Evolutionary conservation across 192 early-diverging fungal genomes (phyloP).

Genomic region (Linnemannia schmuckeri): DNA sequence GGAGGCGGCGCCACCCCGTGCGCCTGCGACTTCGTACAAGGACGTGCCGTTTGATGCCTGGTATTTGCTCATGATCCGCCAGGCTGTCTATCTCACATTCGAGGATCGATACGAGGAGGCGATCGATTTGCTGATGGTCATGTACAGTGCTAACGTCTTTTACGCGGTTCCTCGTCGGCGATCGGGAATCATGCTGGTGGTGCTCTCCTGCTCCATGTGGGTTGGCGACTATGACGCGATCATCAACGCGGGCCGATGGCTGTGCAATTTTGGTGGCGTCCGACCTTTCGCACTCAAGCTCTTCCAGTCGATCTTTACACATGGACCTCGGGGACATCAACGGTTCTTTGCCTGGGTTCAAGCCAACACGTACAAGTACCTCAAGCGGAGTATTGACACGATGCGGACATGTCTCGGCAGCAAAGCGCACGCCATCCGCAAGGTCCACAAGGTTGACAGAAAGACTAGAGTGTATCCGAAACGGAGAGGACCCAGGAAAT

Average conservation of each 20-base stretch:
- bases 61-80: conserved; percentile 49
- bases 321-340: conserved; percentile 26
- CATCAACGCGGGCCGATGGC: conserved; percentile 30
- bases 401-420: conserved; percentile 32
- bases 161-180: conserved; percentile 36
- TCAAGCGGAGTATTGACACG: conserved; percentile 22
- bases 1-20: not conserved
- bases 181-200: conserved; percentile 46
- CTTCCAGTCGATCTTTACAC: conserved; percentile 20
- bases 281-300: conserved; percentile 36
- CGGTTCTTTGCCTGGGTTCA: conserved; percentile 33
- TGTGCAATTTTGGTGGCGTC: conserved; percentile 34
- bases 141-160: conserved; percentile 45
- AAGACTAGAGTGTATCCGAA: not conserved
- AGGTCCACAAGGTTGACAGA: conserved; percentile 17
- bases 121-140: conserved; percentile 40
- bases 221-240: conserved; percentile 30
- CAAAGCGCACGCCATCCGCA: not conserved
- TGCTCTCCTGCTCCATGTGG: conserved; percentile 53
- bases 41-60: conserved; percentile 43
- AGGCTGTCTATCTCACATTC: conserved; percentile 47
- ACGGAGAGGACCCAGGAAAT: conserved; percentile 7
- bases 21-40: conserved; percentile 28
- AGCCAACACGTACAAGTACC: conserved; percentile 33
- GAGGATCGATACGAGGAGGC: conserved; percentile 50